phyloP scores from a whole-genome alignment of 2,329 filamentous ascomycete species.

The Aspergillus puulaauensis region DNA sequence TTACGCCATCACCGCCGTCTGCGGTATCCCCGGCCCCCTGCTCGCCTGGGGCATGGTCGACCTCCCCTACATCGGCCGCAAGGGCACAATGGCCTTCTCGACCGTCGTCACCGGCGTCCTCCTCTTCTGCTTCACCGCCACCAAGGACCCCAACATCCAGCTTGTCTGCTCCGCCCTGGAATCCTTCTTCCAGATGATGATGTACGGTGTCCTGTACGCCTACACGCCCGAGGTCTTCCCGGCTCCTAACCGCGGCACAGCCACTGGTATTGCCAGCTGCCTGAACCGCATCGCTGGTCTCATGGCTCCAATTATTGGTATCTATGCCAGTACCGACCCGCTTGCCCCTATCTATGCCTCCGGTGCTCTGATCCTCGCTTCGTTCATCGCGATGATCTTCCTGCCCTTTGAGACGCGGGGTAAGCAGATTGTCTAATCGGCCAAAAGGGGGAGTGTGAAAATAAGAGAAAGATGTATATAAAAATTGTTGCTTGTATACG shows the following conservation, averaged over 20 bases:
- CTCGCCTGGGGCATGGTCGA: conserved; percentile 74
- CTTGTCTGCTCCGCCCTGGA: conserved; percentile 54
- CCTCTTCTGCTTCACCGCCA: conserved; percentile 56
- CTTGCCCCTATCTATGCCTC: conserved; percentile 47
- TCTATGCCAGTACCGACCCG: conserved; percentile 39
- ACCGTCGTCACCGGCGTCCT: conserved; percentile 54
- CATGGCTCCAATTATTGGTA: conserved; percentile 46
- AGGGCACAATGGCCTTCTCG: conserved; percentile 55
- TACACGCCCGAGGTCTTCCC: conserved; percentile 62
- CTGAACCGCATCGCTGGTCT: conserved; percentile 47
- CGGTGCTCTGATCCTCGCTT: conserved; percentile 44
- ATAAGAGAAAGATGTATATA: too few relatives aligned
- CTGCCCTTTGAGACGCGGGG: conserved; percentile 50
- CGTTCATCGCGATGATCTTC: conserved; percentile 46
- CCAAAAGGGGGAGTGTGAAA: too few relatives aligned
- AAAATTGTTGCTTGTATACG: too few relatives aligned
- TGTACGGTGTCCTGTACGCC: conserved; percentile 58
- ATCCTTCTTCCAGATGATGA: conserved; percentile 58
- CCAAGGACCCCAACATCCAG: conserved; percentile 49
- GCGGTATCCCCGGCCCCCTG: conserved; percentile 75
- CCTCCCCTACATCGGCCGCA: conserved; percentile 61
- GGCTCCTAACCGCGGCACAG: conserved; percentile 55
- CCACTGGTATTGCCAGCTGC: conserved; percentile 49
- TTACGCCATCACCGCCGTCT: conserved; percentile 76
- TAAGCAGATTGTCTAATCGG: conserved; percentile 28